Percentiles rank a stretch among this genome's conserved stretches.
Evolutionary conservation across 331 rosid species (phyloP).

Genomic region (Arachis monticola): DNA sequence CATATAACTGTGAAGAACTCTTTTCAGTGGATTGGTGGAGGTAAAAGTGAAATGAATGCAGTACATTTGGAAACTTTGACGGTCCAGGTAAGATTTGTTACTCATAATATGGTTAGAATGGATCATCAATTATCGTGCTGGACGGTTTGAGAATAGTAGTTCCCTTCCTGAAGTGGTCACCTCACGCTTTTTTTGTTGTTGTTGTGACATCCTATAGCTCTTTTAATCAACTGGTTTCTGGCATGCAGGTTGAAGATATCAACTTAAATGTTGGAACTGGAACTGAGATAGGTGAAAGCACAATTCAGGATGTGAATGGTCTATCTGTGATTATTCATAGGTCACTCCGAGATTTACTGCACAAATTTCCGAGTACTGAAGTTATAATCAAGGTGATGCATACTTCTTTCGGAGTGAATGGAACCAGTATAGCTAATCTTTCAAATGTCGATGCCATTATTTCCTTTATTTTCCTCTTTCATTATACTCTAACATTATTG

Average conservation of each 20-base stretch:
- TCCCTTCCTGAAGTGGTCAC: slow-evolving; percentile 7
- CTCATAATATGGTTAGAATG: slow-evolving; percentile 27
- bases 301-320: slow-evolving; percentile 90
- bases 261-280: slow-evolving; percentile 92
- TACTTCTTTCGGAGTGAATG: slow-evolving; percentile 28
- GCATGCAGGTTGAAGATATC: slow-evolving; percentile 84
- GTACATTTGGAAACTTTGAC: slow-evolving; percentile 84
- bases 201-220: background rate
- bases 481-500: slow-evolving; percentile 23
- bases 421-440: slow-evolving; percentile 11
- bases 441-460: slow-evolving; percentile 7
- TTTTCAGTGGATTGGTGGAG: slow-evolving; percentile 86
- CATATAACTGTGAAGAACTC: slow-evolving; percentile 87
- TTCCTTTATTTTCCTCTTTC: slow-evolving; percentile 3
- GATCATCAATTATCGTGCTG: slow-evolving; percentile 26
- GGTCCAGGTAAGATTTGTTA: slow-evolving; percentile 64
- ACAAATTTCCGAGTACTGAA: slow-evolving; percentile 77
- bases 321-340: slow-evolving; percentile 78
- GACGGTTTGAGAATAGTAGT: slow-evolving; percentile 12
- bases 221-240: slow-evolving; percentile 19
- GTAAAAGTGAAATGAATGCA: slow-evolving; percentile 74
- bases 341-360: slow-evolving; percentile 87
- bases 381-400: slow-evolving; percentile 65
- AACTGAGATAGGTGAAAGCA: slow-evolving; percentile 80
- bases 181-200: background rate